These are phyloP conservation scores for Coniosporium apollinis DNA, from an alignment of 495 filamentous ascomycete genomes.

Conservation along the genomic window DNA sequence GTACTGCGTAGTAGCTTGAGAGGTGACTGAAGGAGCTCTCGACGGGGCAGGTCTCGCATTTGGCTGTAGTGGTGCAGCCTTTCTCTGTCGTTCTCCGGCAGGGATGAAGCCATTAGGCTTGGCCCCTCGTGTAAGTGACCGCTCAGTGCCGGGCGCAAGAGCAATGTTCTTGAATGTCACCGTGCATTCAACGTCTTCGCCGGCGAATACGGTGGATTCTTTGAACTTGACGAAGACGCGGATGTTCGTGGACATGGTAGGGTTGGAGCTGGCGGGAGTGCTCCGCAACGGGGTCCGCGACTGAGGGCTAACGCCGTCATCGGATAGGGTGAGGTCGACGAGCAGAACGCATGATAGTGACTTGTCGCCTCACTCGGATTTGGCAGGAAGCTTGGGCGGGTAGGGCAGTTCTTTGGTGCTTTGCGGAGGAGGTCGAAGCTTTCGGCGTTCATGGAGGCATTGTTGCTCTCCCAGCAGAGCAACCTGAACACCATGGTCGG, in stretches of 20 bases:
- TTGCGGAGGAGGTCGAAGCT: too few species aligned
- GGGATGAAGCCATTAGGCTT: conserved; percentile 22
- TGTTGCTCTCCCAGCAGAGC: too few species aligned
- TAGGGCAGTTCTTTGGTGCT: too few species aligned
- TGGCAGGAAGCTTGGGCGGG: too few species aligned
- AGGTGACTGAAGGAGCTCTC: conserved; percentile 13
- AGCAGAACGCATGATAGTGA: too few species aligned
- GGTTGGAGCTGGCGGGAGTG: conserved; percentile 12
- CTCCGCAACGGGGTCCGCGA: conserved; percentile 1
- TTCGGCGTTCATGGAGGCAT: too few species aligned
- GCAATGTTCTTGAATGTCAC: conserved; percentile 93
- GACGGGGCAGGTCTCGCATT: conserved; percentile 11
- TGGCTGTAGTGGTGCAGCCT: conserved; percentile 22
- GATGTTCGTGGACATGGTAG: conserved; percentile 43
- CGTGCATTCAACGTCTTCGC: conserved; percentile 82
- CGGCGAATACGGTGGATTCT: conserved; percentile 81
- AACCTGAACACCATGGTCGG: too few species aligned
- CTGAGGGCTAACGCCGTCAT: too few species aligned
- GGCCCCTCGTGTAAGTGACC: conserved; percentile 20
- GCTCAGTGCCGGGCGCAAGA: conserved; percentile 22
- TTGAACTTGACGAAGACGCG: conserved; percentile 90
- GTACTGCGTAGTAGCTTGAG: conserved; percentile 13
- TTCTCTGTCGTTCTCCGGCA: conserved; percentile 27
- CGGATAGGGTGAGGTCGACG: too few species aligned
- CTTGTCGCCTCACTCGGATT: too few species aligned